These are phyloP conservation scores for Suhomyces bribrorum DNA, from an alignment of 1,139 yeast genomes.

Conservation along the genomic window DNA sequence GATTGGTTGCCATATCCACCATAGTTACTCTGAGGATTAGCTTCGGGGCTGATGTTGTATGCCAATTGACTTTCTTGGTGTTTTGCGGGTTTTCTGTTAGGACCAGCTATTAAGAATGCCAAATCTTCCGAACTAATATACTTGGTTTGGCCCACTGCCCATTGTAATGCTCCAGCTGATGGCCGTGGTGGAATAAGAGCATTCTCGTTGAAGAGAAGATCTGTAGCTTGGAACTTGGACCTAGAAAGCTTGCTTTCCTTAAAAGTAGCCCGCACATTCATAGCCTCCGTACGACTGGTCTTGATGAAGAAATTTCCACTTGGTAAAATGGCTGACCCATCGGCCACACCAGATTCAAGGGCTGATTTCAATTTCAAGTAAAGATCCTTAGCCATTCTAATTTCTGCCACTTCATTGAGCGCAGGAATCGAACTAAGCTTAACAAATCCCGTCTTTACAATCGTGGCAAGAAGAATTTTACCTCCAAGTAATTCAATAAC, in stretches of 20 bases:
- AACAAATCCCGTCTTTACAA: conserved; percentile 41
- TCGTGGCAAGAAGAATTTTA: conserved; percentile 40
- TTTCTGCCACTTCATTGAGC: conserved; percentile 38
- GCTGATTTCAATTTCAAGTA: conserved; percentile 26
- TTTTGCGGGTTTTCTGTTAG: conserved; percentile 54
- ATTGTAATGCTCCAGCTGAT: conserved; percentile 72
- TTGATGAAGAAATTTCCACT: conserved; percentile 77
- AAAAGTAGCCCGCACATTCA: conserved; percentile 34
- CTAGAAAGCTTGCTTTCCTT: conserved; percentile 42
- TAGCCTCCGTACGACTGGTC: conserved; percentile 56
- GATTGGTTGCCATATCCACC: conserved; percentile 16
- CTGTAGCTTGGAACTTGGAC: conserved; percentile 34
- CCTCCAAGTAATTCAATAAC: conserved; percentile 30
- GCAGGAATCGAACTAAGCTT: conserved; percentile 43
- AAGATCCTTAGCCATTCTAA: conserved; percentile 37
- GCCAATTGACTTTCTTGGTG: conserved; percentile 60
- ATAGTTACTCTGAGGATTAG: conserved; percentile 40
- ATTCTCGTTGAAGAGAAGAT: conserved; percentile 59
- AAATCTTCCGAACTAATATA: conserved; percentile 61
- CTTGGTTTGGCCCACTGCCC: conserved; percentile 78
- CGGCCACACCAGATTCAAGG: conserved; percentile 25
- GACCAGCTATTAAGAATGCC: conserved; percentile 59
- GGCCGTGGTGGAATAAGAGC: conserved; percentile 78
- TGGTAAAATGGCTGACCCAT: conserved; percentile 45
- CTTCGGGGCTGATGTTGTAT: conserved; percentile 52